phyloP scores from a whole-genome alignment of 441 rosid genomes.

The Erodium trifolium region DNA sequence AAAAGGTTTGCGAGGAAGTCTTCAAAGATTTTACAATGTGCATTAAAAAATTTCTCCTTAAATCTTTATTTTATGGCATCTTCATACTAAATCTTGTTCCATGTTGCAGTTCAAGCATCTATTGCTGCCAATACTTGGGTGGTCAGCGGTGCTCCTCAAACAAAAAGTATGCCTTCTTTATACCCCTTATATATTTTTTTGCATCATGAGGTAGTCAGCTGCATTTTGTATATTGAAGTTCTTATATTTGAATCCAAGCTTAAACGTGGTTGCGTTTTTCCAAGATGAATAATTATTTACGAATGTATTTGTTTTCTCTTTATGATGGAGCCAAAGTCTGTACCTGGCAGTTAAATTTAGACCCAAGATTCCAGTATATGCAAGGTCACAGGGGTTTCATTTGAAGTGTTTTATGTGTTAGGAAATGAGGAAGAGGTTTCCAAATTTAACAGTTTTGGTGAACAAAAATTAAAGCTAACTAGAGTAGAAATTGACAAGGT shows the following conservation, averaged over 20 bases:
- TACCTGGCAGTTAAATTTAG: background rate
- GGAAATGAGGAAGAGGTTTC: background rate
- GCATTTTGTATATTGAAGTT: background rate
- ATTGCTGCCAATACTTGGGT: slow-evolving; percentile 95
- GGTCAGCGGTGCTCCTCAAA: slow-evolving; percentile 78
- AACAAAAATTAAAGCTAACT: background rate
- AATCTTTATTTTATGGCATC: background rate
- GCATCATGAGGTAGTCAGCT: background rate
- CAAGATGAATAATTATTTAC: background rate
- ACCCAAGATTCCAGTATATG: background rate
- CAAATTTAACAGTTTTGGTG: background rate
- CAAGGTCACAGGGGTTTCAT: background rate
- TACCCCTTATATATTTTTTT: background rate
- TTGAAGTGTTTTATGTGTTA: background rate
- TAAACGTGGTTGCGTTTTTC: background rate
- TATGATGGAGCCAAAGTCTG: background rate
- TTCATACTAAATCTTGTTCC: background rate
- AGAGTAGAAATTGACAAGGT: background rate
- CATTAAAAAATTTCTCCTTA: background rate
- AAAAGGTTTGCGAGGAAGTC: slow-evolving; percentile 34
- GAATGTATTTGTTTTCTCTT: background rate
- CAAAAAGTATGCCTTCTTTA: slow-evolving; percentile 43
- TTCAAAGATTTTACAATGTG: background rate
- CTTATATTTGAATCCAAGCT: background rate
- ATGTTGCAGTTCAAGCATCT: slow-evolving; percentile 73